phyloP scores from a whole-genome alignment of 139 green algal species.

The Raphidocelis subcapitata region DNA sequence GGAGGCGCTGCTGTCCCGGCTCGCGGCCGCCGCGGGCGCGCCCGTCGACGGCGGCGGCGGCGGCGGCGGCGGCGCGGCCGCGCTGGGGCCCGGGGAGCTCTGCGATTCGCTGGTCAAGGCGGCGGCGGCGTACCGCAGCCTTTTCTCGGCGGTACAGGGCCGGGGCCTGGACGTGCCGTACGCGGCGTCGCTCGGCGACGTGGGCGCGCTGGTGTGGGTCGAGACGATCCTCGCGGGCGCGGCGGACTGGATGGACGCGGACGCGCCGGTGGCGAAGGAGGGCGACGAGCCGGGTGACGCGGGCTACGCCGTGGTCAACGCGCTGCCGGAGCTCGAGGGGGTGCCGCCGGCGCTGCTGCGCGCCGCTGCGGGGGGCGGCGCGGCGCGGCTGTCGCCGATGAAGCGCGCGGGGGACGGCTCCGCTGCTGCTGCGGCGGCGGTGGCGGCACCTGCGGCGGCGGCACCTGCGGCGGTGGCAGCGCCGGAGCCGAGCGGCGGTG shows the following conservation, averaged over 20 bases:
- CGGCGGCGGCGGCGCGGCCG: too few species aligned
- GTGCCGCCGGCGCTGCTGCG: conserved; percentile 14
- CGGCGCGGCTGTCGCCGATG: not conserved
- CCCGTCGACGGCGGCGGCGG: too few species aligned
- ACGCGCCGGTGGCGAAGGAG: not conserved
- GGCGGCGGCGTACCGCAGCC: conserved; percentile 36
- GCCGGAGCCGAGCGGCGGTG: too few species aligned
- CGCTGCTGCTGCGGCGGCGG: conserved; percentile 4
- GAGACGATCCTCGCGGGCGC: conserved; percentile 45
- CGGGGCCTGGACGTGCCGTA: conserved; percentile 38
- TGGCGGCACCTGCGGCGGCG: not conserved
- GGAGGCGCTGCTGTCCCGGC: not conserved
- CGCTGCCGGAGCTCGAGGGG: conserved; percentile 37
- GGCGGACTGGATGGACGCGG: conserved; percentile 37
- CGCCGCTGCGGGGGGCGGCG: conserved; percentile 14
- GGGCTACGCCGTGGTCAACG: conserved; percentile 45
- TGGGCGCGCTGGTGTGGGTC: conserved; percentile 45
- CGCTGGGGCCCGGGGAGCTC: conserved; percentile 15
- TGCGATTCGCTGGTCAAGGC: conserved; percentile 27
- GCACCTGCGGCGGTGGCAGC: too few species aligned
- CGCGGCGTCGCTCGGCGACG: conserved; percentile 33
- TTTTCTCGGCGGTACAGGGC: conserved; percentile 27
- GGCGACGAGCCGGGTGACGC: too few species aligned
- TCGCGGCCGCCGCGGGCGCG: not conserved
- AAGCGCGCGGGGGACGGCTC: not conserved